Base-by-base conservation (phyloP, 2,329 filamentous ascomycete species). In the Aspergillus oerlinghausenensis region DNA sequence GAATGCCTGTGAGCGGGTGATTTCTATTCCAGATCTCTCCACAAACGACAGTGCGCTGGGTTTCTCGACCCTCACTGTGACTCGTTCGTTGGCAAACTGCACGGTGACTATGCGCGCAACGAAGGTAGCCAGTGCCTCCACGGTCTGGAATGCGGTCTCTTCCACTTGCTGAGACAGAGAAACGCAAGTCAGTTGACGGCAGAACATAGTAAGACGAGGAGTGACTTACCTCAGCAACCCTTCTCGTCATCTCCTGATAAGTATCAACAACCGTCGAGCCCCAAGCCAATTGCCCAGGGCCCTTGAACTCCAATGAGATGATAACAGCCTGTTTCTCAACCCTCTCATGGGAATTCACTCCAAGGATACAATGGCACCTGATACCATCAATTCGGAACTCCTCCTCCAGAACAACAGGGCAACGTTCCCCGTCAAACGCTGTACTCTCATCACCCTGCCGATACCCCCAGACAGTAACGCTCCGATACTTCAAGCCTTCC, bases 291-390 rank as follows among this genome's bases (percentile, higher is more conserved):
- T 71, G 66, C 19, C 69, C 70, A 19, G 69, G 66, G 3, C 69
- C 71, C 52, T 64, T 63, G 52, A 76, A 74, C 38, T 63, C 70
- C 64, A 75, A 67, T 32, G 73, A 70, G 49, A 78, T 61, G 57
- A 77, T 72, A 8, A 82, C 76, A 26, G 71, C 72, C 63, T 82
- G 80, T 59, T 80, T 80, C 66, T 80, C 77, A 19, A 78, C 63
- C 21, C 80, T 71, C 66, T 82, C 80, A 59, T 81, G 79, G 1
- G 75, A 72, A 57, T 82, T 82, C n/a, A 82, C 78, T 1, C 80
- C 80, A 56, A 82, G 71, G 29, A 82, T 77, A 63, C 76, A 78
- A 49, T 74, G 69, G 59, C 75, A 76, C 25, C 75, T 68, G 50
- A 80, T 74, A 1, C 72, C 72, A 40, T 77, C 73, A 58, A 80